A percentile compares a stretch with the other conserved stretches of the same genome.
Evolutionary conservation across 495 filamentous ascomycete genomes (phyloP).

Genomic region (Friedmanniomyces endolithicus): DNA sequence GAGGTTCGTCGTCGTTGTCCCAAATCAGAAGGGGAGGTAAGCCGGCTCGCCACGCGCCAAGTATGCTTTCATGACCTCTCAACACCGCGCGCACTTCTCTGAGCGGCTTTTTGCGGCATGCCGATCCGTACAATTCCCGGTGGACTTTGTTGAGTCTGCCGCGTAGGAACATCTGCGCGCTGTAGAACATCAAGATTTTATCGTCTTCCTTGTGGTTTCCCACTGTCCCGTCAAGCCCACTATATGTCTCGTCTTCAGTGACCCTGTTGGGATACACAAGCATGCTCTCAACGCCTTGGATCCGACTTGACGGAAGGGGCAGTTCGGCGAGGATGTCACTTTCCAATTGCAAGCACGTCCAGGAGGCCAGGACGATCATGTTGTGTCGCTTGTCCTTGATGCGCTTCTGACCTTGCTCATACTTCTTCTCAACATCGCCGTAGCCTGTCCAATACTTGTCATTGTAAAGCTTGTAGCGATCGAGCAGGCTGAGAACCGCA

Average conservation of each 20-base stretch:
- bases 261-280: constrained; percentile 50
- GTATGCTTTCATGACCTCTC: constrained; percentile 12
- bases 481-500: constrained; percentile 63
- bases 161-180: constrained; percentile 72
- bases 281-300: constrained; percentile 29
- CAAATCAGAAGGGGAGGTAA: constrained; percentile 46
- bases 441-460: constrained; percentile 19
- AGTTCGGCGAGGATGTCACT: constrained; percentile 92
- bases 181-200: constrained; percentile 50
- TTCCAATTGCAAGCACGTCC: constrained; percentile 89
- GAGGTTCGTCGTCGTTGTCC: constrained; percentile 46
- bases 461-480: constrained; percentile 44
- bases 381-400: constrained; percentile 20
- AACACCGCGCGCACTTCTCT: constrained; percentile 5
- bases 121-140: constrained; percentile 34
- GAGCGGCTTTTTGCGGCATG: neutral
- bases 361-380: constrained; percentile 51
- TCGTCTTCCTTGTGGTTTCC: neutral
- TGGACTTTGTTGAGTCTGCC: constrained; percentile 79
- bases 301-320: constrained; percentile 47
- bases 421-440: constrained; percentile 8
- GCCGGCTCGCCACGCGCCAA: constrained; percentile 34
- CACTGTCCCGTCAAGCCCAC: constrained; percentile 1
- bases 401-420: neutral
- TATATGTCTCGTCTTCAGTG: constrained; percentile 13